Evolutionary conservation across 345 rosid genomes (phyloP).

Genomic region (Eucalyptus viminalis): DNA sequence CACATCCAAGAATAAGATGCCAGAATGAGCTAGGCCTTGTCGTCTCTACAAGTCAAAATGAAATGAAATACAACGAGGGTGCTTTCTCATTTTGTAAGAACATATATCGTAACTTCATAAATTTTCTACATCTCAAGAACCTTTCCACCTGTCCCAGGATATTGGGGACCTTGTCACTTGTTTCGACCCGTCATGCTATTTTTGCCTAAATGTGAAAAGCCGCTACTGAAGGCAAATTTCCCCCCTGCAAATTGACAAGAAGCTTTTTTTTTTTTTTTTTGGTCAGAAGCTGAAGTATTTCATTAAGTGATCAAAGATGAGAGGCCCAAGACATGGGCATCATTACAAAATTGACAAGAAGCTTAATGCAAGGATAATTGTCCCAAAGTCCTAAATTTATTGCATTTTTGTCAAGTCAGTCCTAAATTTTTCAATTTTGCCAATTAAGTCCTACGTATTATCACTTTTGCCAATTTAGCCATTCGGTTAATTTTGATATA

Average conservation of each 20-base stretch:
- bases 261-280: no score
- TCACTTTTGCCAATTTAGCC: background rate
- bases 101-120: background rate
- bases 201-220: background rate
- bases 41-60: background rate
- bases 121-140: background rate
- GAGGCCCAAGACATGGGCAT: no score
- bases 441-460: no score
- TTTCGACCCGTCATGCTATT: background rate
- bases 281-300: no score
- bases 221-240: background rate
- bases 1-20: background rate
- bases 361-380: background rate
- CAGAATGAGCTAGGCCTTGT: background rate
- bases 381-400: background rate
- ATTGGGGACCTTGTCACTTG: background rate
- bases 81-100: background rate
- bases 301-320: no score
- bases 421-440: background rate
- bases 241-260: background rate
- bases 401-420: background rate
- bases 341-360: background rate
- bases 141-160: background rate
- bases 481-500: no score
- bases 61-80: background rate